Evolutionary conservation across 345 rosid species (phyloP), one percentile per base, ranked within the genome.

Genomic region (Euclidium syriacum): DNA sequence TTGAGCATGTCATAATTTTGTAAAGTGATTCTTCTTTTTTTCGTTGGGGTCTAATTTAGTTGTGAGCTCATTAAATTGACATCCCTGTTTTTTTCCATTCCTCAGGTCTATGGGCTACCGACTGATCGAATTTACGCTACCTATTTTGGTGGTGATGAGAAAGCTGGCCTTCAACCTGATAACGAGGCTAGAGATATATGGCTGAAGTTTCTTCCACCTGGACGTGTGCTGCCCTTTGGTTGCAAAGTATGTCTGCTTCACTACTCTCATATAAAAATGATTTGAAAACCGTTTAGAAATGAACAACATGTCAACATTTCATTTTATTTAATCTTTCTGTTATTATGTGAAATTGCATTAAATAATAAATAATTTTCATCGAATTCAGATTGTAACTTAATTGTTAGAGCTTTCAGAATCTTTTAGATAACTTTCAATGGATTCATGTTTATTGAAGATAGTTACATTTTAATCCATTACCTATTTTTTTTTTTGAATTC

Each of bases 121-220:
- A 16, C 74, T 23, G 89, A 94, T 59, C 81, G 92, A 35, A 56
- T 94, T 55, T 94, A 94, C 65, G 99, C 99, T 4, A 94, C 99
- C 5, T 94, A 94, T 75, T 94, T 94, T 50, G 95, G 95, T n/a
- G 99, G 99, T 54, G 99, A 90, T 77, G 96, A 87, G 64, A 78
- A 79, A 64, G 81, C 78, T 67, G 96, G 97, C 56, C 90, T 94
- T 60, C 80, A 83, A 52, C 90, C 97, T 59, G 99, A 94, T 75
- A 74, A 27, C 59, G 96, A 94, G 73, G 97, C 99, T 68, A 84
- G 81, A 62, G 90, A 83, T 59, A 70, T 80, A 58, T 94, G 99
- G 99, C 84, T 83, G 22, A 68, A 78, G 61, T 84, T 81, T 78
- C 80, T 94, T 64, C 99, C 99, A 15, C 64, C 87, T 66, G 85